Conservation (phyloP, 2,329 filamentous ascomycete genomes). For the Aspergillus sp. region DNA sequence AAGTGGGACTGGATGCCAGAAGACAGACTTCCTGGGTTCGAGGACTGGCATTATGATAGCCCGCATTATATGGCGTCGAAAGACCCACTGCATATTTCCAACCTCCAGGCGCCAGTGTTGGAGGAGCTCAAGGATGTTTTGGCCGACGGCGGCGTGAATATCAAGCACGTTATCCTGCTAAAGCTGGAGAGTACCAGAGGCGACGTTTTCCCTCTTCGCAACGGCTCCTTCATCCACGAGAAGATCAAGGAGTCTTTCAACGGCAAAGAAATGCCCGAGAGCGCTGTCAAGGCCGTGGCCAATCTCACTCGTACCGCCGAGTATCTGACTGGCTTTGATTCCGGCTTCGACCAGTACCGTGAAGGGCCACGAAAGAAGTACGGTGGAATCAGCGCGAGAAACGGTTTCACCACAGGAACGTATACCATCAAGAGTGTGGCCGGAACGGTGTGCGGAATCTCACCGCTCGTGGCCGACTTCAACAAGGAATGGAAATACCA, state of each 20-base stretch:
- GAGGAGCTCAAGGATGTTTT: conserved; percentile 28
- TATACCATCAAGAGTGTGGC: conserved; percentile 48
- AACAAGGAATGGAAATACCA: conserved; percentile 45
- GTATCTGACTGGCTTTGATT: conserved; percentile 27
- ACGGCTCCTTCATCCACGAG: conserved; percentile 37
- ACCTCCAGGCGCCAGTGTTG: conserved; percentile 32
- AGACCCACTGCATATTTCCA: conserved; percentile 46
- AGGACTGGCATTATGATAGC: conserved; percentile 22
- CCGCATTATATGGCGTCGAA: conserved; percentile 35
- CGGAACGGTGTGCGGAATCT: conserved; percentile 45
- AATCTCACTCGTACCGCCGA: conserved; percentile 32
- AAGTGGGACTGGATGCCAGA: conserved; percentile 27
- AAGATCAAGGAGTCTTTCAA: conserved; percentile 39
- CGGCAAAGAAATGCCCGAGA: conserved; percentile 34
- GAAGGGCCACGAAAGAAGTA: conserved; percentile 23
- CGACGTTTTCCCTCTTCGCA: conserved; percentile 47
- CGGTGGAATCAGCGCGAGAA: conserved; percentile 45
- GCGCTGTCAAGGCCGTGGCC: conserved; percentile 23
- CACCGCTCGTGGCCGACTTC: conserved; percentile 44
- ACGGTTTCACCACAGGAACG: conserved; percentile 43
- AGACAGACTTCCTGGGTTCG: conserved; percentile 23
- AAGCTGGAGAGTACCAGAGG: conserved; percentile 49
- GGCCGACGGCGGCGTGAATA: conserved; percentile 29
- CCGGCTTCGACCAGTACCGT: conserved; percentile 26
- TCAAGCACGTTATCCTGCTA: conserved; percentile 47